Base-by-base conservation (phyloP, 2,329 filamentous ascomycete species). In the Neopestalotiopsis rosae region DNA sequence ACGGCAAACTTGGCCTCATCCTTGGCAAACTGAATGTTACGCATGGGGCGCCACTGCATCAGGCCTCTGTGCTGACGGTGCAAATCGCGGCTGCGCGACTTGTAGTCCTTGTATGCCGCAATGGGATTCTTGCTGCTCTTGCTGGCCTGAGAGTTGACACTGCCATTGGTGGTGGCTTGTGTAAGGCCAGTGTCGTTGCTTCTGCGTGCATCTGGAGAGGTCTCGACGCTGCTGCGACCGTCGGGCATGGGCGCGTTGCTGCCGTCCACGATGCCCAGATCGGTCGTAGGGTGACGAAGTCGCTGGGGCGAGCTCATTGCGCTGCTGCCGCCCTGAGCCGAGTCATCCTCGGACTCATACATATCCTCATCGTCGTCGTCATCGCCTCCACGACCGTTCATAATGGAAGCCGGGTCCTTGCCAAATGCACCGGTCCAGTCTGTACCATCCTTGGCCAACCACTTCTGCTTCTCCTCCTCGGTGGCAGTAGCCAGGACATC, bases 11-110 rank as follows among this genome's bases (percentile, higher is more conserved):
- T 91, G 0, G 92, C 90, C 83, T 98, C 93, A 75, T 98, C 87
- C 81, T 96, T 97, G 58, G 91, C 95, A 79, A 98, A 98, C 73
- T 91, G 90, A 28, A 90, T 85, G 77, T 97, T 97, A 56, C 95
- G 87, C 78, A 95, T 92, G 0, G 95, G 95, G 76, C 91, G 93
- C 94, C 95, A 98, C 80, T 98, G 95, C 94, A 98, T 97, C 77
- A 97, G 76, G 0, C 95, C 95, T 12, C 95, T 87, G 74, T 98
- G 94, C 81, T 95, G 94, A 0, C 95, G 89, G 78, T 95, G 92
- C 78, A 98, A 86, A 61, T 92, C 90, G 71, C 92, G 89, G 77
- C 91, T 94, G 71, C 90, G 87, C 68, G 85, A 85, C 74, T 89
- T 90, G 78, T 92, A 89, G 28, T 91, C 87, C 77, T 90, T 90